A percentile compares a stretch with the other conserved stretches of the same genome.
These are phyloP conservation scores for Podila horticola DNA, from an alignment of 192 early-diverging fungal genomes.

Conservation along the genomic window DNA sequence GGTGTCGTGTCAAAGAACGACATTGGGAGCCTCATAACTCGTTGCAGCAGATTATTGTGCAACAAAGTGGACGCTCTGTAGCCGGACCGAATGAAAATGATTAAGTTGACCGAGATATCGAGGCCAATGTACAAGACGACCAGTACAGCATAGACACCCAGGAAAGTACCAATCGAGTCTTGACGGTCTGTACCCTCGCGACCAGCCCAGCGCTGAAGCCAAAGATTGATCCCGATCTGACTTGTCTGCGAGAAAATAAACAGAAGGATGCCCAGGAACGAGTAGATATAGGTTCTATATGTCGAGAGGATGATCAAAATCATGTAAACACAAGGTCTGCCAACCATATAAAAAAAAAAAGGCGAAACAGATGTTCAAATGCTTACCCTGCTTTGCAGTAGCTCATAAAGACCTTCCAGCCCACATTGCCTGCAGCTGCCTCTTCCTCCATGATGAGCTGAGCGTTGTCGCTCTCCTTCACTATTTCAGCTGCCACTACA, in stretches of 20 bases:
- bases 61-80: slow-evolving; percentile 55
- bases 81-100: slow-evolving; percentile 15
- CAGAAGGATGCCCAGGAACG: slow-evolving; percentile 12
- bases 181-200: not conserved
- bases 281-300: slow-evolving; percentile 2
- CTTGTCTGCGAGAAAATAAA: slow-evolving; percentile 23
- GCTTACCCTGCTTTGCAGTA: slow-evolving; percentile 72
- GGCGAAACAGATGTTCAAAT: no score
- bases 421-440: slow-evolving; percentile 82
- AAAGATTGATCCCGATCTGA: slow-evolving; percentile 37
- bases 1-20: slow-evolving; percentile 28
- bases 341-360: not conserved
- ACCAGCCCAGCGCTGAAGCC: slow-evolving; percentile 29
- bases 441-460: slow-evolving; percentile 83
- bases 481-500: not conserved
- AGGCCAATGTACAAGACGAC: slow-evolving; percentile 16
- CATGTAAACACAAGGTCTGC: not conserved
- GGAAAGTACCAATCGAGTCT: slow-evolving; percentile 8
- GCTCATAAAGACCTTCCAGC: slow-evolving; percentile 73
- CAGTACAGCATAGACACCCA: slow-evolving; percentile 27
- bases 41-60: slow-evolving; percentile 69
- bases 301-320: slow-evolving; percentile 54
- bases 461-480: slow-evolving; percentile 21
- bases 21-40: slow-evolving; percentile 67
- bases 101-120: slow-evolving; percentile 20